Base-by-base conservation (phyloP, 768 basidiomycete genomes). In the Tylopilus plumbeoviolaceoides region DNA sequence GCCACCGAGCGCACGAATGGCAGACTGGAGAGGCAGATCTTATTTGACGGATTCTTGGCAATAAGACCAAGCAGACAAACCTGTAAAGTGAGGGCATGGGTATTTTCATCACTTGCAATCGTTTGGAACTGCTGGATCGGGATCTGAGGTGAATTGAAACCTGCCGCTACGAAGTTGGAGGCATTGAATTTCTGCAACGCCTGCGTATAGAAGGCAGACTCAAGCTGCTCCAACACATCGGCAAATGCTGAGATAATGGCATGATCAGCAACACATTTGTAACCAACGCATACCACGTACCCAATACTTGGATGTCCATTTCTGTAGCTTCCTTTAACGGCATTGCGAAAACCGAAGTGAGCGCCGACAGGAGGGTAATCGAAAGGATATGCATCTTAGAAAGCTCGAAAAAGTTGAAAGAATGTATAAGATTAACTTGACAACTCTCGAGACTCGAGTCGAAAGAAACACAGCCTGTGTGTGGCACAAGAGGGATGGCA, bases 71-170 rank as follows among this genome's bases (percentile, higher is more conserved):
- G 9, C n/a, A 38, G 7, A 18, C 38, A 38, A 18, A 36, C 35
- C 15, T 36, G 35, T 15, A 89, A 70, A n/a, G 74, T 72, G 14
- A 64, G 66, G 6, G 78, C 72, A 64, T 91, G 89, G 0, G 79
- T 73, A 2, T 75, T 61, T 63, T 91, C 88, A 63, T 91, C 89
- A 15, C 8, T 31, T 58, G 78, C 76, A 58, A 91, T 89, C 18
- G 57, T 65, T 48, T 72, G 71, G 66, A 91, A 76, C 58, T 87
- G 79, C 64, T 89, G 76, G 18, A 80, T 65, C n/a, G 83, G 73
- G 28, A 86, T 58, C 31, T 78, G 66, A 14, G 76, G 72, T 10
- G 77, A 77, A 7, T 75, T 55, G 70, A 85, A 90, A 23, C 89
- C 88, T 54, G 35, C 35, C 6, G 35, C 35, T 15, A 7, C 36